Evolutionary conservation across 2,329 filamentous ascomycete species (phyloP).

Genomic region (Zymoseptoria tritici): DNA sequence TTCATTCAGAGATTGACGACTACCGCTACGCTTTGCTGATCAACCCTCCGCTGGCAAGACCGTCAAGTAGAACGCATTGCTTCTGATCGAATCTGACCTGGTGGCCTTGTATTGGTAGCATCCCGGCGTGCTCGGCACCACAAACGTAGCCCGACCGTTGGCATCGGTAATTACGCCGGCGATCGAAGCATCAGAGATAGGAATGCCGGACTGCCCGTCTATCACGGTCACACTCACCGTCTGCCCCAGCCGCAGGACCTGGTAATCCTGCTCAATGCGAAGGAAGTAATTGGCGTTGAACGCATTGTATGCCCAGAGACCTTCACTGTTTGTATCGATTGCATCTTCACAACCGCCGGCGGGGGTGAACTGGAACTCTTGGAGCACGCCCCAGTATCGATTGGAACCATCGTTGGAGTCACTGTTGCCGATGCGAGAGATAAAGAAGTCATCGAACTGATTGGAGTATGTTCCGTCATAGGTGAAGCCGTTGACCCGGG

Average conservation of each 20-base stretch:
- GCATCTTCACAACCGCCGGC: constrained; percentile 13
- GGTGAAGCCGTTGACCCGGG: constrained; percentile 4
- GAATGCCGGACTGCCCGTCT: not conserved
- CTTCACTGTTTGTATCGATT: too few relatives aligned
- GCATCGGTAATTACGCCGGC: constrained; percentile 5
- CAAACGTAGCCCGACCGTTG: constrained; percentile 7
- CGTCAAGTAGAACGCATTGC: constrained; percentile 10
- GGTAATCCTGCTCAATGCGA: not conserved
- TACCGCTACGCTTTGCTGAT: too few relatives aligned
- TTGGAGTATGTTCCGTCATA: constrained; percentile 15
- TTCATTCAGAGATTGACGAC: too few relatives aligned
- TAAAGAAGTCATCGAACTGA: constrained; percentile 15
- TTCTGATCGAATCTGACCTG: constrained; percentile 1
- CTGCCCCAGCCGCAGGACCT: constrained; percentile 1
- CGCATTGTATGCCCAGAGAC: too few relatives aligned
- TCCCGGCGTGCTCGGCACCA: constrained; percentile 7
- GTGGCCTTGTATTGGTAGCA: constrained; percentile 17
- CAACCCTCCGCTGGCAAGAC: not conserved
- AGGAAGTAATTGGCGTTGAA: not conserved
- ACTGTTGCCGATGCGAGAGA: constrained; percentile 9
- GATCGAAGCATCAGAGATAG: constrained; percentile 4
- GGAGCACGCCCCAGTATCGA: constrained; percentile 18
- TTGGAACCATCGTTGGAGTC: not conserved
- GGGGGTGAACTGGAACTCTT: constrained; percentile 7
- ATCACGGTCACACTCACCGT: not conserved